These are phyloP conservation scores for Hansfordia pulvinata DNA, from an alignment of 2,329 filamentous ascomycete genomes.

Conservation along the genomic window DNA sequence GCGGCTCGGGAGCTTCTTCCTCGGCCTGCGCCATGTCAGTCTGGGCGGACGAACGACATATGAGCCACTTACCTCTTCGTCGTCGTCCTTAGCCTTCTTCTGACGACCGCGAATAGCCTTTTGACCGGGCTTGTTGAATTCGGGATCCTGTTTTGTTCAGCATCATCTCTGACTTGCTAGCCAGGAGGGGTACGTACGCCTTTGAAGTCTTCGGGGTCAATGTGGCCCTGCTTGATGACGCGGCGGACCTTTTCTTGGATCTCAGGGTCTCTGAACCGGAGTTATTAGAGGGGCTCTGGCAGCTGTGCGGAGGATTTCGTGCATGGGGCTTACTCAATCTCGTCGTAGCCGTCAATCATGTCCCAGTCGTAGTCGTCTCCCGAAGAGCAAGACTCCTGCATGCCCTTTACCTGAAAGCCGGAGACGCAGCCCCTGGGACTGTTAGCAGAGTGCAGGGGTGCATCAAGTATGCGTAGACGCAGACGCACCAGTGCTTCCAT, in stretches of 20 bases:
- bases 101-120: conserved; percentile 43
- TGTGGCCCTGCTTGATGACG: conserved; percentile 63
- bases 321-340: conserved; percentile 35
- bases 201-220: conserved; percentile 78
- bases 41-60: conserved; percentile 7
- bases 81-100: conserved; percentile 20
- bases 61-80: conserved; percentile 4
- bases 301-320: not conserved
- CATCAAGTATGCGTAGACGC: not conserved
- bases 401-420: conserved; percentile 54
- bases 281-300: conserved; percentile 5
- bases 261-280: conserved; percentile 30
- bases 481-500: conserved; percentile 75
- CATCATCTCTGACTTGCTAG: conserved; percentile 4
- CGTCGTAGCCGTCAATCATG: conserved; percentile 68
- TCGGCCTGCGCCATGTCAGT: conserved; percentile 12
- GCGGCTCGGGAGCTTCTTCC: conserved; percentile 17
- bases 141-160: conserved; percentile 44
- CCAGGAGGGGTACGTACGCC: conserved; percentile 45
- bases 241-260: conserved; percentile 59
- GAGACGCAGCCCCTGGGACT: conserved; percentile 71
- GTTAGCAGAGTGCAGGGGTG: not conserved
- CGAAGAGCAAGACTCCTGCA: conserved; percentile 37
- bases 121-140: conserved; percentile 56
- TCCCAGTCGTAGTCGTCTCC: conserved; percentile 44